Conservation (phyloP, 495 filamentous ascomycete genomes). For the Xylaria curta region DNA sequence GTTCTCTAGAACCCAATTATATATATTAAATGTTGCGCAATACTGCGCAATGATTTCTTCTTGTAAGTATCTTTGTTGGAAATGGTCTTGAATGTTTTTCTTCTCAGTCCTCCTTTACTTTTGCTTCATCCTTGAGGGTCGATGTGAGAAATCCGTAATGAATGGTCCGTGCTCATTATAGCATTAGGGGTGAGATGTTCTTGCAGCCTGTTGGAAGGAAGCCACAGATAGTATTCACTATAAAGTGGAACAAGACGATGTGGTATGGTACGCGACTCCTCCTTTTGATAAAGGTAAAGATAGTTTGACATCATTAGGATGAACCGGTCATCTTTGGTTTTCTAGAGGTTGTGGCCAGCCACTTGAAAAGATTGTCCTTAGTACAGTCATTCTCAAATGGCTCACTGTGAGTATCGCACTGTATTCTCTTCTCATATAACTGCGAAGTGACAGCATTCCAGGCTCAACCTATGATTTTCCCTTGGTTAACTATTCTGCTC, state of each 20-base stretch:
- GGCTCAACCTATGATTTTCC: neutral
- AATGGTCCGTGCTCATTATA: conserved; percentile 25
- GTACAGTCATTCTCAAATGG: neutral
- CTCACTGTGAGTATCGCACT: conserved; percentile 8
- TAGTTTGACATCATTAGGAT: neutral
- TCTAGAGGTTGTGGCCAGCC: neutral
- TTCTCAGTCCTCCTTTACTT: conserved; percentile 10
- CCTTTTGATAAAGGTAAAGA: neutral
- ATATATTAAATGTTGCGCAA: neutral
- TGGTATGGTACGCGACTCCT: neutral
- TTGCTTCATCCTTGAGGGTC: conserved; percentile 26
- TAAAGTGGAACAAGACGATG: neutral
- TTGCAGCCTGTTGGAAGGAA: neutral
- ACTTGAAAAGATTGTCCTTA: neutral
- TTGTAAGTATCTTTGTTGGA: neutral
- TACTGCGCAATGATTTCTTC: neutral
- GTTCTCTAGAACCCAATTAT: neutral
- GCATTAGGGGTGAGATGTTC: neutral
- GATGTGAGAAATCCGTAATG: conserved; percentile 20
- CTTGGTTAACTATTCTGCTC: neutral
- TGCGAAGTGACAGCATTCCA: neutral
- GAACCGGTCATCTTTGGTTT: neutral
- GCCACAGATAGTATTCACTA: neutral
- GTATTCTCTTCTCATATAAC: neutral
- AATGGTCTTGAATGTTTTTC: neutral